Percentiles rank a stretch among this genome's conserved stretches.
Evolutionary conservation across 2,329 filamentous ascomycete species (phyloP).

Genomic region (Cadophora sp.): DNA sequence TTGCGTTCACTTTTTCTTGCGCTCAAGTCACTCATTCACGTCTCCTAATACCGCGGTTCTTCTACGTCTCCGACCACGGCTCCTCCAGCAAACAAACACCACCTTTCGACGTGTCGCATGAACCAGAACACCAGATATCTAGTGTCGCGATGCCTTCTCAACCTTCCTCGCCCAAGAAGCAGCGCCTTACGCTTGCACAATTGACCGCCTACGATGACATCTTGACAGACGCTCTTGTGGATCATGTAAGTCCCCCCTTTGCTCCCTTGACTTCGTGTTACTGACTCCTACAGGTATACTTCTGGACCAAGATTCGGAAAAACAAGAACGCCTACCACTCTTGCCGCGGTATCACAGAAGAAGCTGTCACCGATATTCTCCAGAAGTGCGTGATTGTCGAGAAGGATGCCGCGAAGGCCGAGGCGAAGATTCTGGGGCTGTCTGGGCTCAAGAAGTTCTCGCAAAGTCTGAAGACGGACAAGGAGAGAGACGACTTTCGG

Average conservation of each 20-base stretch:
- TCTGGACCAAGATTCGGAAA: constrained; percentile 96
- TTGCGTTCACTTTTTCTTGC: constrained; percentile 17
- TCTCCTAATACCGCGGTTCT: constrained; percentile 4
- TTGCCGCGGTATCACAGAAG: constrained; percentile 74
- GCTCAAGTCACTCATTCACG: constrained; percentile 20
- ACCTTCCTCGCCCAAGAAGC: constrained; percentile 62
- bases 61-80: constrained; percentile 12
- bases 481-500: constrained; percentile 86
- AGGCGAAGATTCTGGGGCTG: constrained; percentile 74
- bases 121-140: constrained; percentile 18
- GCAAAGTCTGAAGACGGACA: constrained; percentile 70
- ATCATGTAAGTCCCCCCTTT: constrained; percentile 73
- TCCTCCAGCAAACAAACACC: constrained; percentile 24
- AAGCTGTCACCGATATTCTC: constrained; percentile 66
- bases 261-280: constrained; percentile 6
- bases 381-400: constrained; percentile 74
- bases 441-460: constrained; percentile 77
- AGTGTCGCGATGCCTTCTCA: constrained; percentile 50
- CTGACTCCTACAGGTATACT: constrained; percentile 72
- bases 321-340: constrained; percentile 87
- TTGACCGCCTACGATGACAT: constrained; percentile 95
- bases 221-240: constrained; percentile 91
- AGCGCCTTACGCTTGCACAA: constrained; percentile 83
- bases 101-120: constrained; percentile 29
- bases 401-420: constrained; percentile 74